Evolutionary conservation across 345 rosid genomes (phyloP).

Genomic region (Clausena lansium): DNA sequence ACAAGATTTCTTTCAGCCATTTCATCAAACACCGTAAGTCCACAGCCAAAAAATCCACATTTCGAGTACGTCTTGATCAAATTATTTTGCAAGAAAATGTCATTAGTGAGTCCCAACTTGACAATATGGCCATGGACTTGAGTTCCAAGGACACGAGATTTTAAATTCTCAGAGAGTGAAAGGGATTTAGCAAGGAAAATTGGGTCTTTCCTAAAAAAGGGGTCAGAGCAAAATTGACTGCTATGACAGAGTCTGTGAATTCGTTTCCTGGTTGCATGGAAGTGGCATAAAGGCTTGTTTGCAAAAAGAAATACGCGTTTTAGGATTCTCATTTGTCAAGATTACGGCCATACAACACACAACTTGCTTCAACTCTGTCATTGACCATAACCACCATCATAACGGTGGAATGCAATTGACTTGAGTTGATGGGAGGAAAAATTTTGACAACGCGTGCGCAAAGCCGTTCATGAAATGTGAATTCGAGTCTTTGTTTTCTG

Average conservation of each 20-base stretch:
- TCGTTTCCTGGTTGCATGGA: background rate
- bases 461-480: too few species aligned
- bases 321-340: background rate
- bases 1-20: slow-evolving; percentile 35
- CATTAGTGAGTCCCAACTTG: slow-evolving; percentile 27
- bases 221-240: background rate
- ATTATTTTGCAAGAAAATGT: slow-evolving; percentile 32
- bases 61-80: slow-evolving; percentile 25
- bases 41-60: slow-evolving; percentile 18
- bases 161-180: slow-evolving; percentile 15
- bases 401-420: too few species aligned
- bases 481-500: too few species aligned
- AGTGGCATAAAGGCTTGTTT: background rate
- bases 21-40: slow-evolving; percentile 32
- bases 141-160: slow-evolving; percentile 24
- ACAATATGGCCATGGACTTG: slow-evolving; percentile 33
- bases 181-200: slow-evolving; percentile 21
- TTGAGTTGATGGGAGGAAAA: background rate
- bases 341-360: background rate
- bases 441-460: background rate
- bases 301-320: background rate
- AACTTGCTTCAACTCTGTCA: background rate
- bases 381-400: background rate
- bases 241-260: background rate
- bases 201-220: too few species aligned